Base-by-base conservation (phyloP, 1,284 basidiomycete genomes). In the Cryptococcus sp. region DNA sequence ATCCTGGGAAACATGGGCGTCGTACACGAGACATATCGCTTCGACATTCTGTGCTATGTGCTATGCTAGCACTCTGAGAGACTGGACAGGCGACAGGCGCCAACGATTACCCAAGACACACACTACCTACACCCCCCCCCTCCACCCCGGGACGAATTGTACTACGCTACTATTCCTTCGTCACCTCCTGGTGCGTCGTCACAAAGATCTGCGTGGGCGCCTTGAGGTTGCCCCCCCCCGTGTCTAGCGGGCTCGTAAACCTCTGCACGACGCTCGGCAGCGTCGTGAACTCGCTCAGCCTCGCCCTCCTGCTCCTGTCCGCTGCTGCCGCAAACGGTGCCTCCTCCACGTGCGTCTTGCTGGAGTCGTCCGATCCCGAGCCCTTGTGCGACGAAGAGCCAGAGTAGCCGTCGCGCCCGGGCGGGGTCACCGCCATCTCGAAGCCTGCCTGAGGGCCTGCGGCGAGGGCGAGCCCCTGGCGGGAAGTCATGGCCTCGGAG, bases 171-270 rank as follows among this genome's bases (percentile, higher is more conserved):
- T 45, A 47, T 16, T 54, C 52, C 53, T 58, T 53, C 39, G 47
- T 49, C 11, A 57, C 45, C 13, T 60, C 57, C n/a, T 53, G 57
- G 38, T 55, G 54, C 36, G 46, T 56, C 20, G 58, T 64, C 16
- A 68, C 64, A 38, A 59, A 58, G 39, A 68, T 62, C 49, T 60
- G 52, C 18, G 64, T 52, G 18, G 59, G 60, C 1, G 56, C 63
- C 28, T 52, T 39, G n/a, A 21, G 18, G 37, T 46, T 50, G 7
- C 21, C 23, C 13, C 52, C 53, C 24, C 35, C 49, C 21, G 53
- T 57, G 44, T 67, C 64, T 20, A 67, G 60, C 23, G 66, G 66
- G 42, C 57, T 59, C 47, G 45, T 63, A 46, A 68, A 65, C 47
- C 53, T 59, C 42, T 54, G 56, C 43, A 68, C 52, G 13, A 66